Base-by-base conservation (phyloP, 352 stramenopile genomes). In the Phytopythium litorale region DNA sequence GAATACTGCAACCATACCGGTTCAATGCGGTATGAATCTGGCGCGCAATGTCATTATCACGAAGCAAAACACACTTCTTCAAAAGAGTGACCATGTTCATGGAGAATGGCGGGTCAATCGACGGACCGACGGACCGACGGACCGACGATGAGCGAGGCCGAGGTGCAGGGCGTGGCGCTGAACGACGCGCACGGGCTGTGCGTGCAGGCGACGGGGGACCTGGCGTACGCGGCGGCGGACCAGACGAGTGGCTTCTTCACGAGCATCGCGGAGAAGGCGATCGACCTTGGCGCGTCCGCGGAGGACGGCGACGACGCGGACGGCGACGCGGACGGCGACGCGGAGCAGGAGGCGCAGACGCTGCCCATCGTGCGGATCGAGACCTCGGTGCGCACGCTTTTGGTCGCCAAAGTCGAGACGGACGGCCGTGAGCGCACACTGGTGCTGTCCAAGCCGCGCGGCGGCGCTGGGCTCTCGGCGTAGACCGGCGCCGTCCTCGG, bases 171-270 rank as follows among this genome's bases (percentile, higher is more conserved):
- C n/a, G 51, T 91, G 37, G 72, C 91, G 64, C 67, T 93, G 48
- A 93, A 86, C 61, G 84, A 93, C 72, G 81, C 76, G 58, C 76
- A 91, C 61, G 84, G 84, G 23, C 71, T 93, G 19, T 75, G 81
- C 62, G 71, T 93, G 37, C 76, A 86, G 63, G 84, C 80, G 19
- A 68, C 87, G 45, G 84, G 84, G 13, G 78, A 91, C 58, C 73
- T 93, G 30, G 57, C 67, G 67, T 81, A 83, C 61, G 63, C 77
- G 33, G 66, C 74, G 21, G 57, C 53, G n/a, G 63, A 79, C 43
- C 66, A 78, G 49, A 76, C 83, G 60, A 87, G 67, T 56, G 81
- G 84, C n/a, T 93, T 93, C 72, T 93, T 91, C 64, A 78, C 81
- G 40, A 80, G 75, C 46, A 88, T 93, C 64, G 77, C 71, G 3